Base-by-base conservation (phyloP, 2,329 filamentous ascomycete genomes). In the Fusarium foetens region DNA sequence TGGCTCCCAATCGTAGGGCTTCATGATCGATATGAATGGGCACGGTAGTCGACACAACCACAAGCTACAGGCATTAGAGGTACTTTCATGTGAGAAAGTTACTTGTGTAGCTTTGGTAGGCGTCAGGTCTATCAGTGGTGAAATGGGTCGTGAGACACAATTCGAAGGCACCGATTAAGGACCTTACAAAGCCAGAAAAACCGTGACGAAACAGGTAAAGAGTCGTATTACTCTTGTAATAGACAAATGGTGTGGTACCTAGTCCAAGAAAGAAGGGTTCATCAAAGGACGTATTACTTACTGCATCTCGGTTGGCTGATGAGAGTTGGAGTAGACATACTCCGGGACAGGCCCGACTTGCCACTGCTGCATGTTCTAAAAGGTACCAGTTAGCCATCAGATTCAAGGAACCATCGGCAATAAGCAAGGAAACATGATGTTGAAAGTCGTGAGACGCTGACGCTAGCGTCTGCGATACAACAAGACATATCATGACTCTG, bases 301-400 rank as follows among this genome's bases (percentile, higher is more conserved):
- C 87, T 88, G 86, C 80, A 88, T 86, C 73, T 88, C 86, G 82
- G 85, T 86, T 75, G 84, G 83, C 78, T 86, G 86, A 77, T 87
- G 86, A 77, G 83, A 83, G 81, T 85, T 86, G 79, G 84, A 82
- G 82, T 87, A 88, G 76, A 88, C 84, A 83, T 88, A 88, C 81
- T 88, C 86, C 83, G 87, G 87, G 82, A 89, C 84, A 75, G 87
- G 86, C 82, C 87, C 86, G 80, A 89, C 86, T 81, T 88, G 86
- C 87, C 87, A 89, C 82, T 88, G 86, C 83, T 89, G 86, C 87
- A 89, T 89, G 82, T 81, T 86, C 86, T 88, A 64, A 63, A 55
- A 62, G 74, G 75, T 46, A 58, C 43, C 36, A 77, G 75, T 80
- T 70, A 75, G 75, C 70, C 49, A 54, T 49, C 55, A 42, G 19